A percentile compares a stretch with the other conserved stretches of the same genome.
Conservation (phyloP, 345 rosid species). For the Populus davidiana region DNA sequence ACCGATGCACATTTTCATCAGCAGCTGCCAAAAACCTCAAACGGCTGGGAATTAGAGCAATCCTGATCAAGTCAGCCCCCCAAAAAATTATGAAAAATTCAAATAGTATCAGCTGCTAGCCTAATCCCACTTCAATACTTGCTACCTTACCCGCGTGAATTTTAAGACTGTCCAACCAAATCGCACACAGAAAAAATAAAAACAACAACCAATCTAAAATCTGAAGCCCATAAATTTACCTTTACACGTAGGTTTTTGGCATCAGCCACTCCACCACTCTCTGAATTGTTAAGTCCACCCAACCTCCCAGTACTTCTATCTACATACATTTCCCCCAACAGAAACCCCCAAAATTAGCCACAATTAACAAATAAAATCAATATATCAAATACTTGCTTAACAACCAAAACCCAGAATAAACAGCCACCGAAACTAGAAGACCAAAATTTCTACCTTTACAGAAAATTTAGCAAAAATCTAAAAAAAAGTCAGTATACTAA, state of each 20-base stretch:
- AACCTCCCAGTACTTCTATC: conserved; percentile 65
- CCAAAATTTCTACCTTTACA: background rate
- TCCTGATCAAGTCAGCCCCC: background rate
- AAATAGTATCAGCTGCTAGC: background rate
- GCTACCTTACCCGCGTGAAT: background rate
- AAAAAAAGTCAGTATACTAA: conserved; percentile 18
- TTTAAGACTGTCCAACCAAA: background rate
- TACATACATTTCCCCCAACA: conserved; percentile 22
- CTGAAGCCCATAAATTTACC: conserved; percentile 34
- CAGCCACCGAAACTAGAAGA: conserved; percentile 4
- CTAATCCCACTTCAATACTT: background rate
- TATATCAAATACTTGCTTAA: background rate
- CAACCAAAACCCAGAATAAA: background rate
- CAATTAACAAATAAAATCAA: background rate
- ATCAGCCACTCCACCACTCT: conserved; percentile 46
- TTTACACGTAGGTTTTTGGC: conserved; percentile 83
- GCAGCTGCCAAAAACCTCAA: background rate
- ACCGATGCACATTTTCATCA: background rate
- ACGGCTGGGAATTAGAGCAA: background rate
- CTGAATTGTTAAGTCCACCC: conserved; percentile 54
- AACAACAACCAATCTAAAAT: background rate
- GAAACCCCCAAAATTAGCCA: background rate
- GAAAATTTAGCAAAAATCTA: conserved; percentile 9
- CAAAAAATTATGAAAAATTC: background rate
- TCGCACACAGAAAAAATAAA: background rate